phyloP scores from a whole-genome alignment of 352 stramenopile species.

The Phytophthora lateralis region DNA sequence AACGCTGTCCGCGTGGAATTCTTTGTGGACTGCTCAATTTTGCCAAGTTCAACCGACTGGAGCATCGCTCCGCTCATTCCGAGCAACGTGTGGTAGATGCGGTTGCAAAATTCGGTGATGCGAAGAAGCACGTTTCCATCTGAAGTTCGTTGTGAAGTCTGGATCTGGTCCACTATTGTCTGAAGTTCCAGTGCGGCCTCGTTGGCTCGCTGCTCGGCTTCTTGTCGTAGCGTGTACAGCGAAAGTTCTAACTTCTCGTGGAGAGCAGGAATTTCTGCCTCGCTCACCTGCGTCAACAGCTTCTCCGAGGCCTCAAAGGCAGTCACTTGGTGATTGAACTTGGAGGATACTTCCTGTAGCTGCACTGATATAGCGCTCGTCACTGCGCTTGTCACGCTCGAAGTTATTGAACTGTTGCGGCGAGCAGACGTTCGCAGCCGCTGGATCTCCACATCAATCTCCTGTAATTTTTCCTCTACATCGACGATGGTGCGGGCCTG shows the following conservation, averaged over 20 bases:
- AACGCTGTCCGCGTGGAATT: constrained; percentile 26
- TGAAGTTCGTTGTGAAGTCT: constrained; percentile 21
- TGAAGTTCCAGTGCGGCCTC: constrained; percentile 46
- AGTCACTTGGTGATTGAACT: constrained; percentile 33
- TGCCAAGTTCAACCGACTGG: constrained; percentile 46
- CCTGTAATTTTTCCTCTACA: constrained; percentile 64
- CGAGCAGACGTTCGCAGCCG: constrained; percentile 46
- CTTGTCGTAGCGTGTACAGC: constrained; percentile 45
- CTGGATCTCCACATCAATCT: constrained; percentile 57
- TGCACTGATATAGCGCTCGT: constrained; percentile 34
- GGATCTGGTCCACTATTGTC: constrained; percentile 39
- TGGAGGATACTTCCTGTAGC: constrained; percentile 46
- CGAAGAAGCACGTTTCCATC: constrained; percentile 32
- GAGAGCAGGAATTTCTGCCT: constrained; percentile 50
- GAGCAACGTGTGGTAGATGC: constrained; percentile 58
- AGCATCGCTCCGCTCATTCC: constrained; percentile 55
- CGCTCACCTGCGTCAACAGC: constrained; percentile 33
- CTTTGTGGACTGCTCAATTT: constrained; percentile 22
- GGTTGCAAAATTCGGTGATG: constrained; percentile 38
- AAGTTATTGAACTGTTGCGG: constrained; percentile 41
- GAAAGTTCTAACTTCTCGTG: constrained; percentile 46
- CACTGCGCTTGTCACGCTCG: constrained; percentile 30
- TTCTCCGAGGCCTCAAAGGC: constrained; percentile 41
- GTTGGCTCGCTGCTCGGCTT: constrained; percentile 49
- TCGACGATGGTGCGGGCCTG: constrained; percentile 52